phyloP scores from a whole-genome alignment of 192 early-diverging fungal species.

The Coemansia sp. region DNA sequence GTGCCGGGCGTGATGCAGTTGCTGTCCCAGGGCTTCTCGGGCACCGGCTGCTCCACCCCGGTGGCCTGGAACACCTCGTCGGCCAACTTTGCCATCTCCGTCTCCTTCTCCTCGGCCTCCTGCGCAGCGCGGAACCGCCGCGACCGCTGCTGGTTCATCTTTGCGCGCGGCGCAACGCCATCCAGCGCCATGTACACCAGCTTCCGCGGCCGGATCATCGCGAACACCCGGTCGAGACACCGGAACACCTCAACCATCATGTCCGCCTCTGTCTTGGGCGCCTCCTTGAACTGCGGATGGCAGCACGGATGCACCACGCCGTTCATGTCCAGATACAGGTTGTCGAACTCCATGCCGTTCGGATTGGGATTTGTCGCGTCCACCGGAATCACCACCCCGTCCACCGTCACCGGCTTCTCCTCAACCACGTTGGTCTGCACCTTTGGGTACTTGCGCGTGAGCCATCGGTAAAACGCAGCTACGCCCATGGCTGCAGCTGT shows the following conservation, averaged over 20 bases:
- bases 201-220: constrained; percentile 90
- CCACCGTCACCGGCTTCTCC: constrained; percentile 61
- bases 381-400: constrained; percentile 78
- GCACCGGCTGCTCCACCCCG: constrained; percentile 52
- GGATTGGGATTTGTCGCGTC: constrained; percentile 89
- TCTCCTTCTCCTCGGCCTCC: constrained; percentile 57
- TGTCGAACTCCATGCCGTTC: constrained; percentile 90
- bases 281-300: constrained; percentile 64
- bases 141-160: constrained; percentile 99
- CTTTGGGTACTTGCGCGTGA: constrained; percentile 74
- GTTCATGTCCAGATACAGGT: constrained; percentile 99
- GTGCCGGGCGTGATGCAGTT: constrained; percentile 99
- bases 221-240: constrained; percentile 94
- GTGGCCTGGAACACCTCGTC: constrained; percentile 58
- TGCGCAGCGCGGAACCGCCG: constrained; percentile 94
- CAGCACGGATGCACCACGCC: constrained; percentile 89
- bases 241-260: constrained; percentile 97
- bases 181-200: constrained; percentile 97
- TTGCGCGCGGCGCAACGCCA: constrained; percentile 98
- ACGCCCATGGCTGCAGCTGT: constrained; percentile 64
- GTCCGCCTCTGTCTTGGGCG: constrained; percentile 81
- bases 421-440: constrained; percentile 70
- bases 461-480: constrained; percentile 79
- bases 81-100: constrained; percentile 25
- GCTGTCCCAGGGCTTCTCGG: constrained; percentile 78